Base-by-base conservation (phyloP, 768 basidiomycete species). In the Lanmaoa rubissima region DNA sequence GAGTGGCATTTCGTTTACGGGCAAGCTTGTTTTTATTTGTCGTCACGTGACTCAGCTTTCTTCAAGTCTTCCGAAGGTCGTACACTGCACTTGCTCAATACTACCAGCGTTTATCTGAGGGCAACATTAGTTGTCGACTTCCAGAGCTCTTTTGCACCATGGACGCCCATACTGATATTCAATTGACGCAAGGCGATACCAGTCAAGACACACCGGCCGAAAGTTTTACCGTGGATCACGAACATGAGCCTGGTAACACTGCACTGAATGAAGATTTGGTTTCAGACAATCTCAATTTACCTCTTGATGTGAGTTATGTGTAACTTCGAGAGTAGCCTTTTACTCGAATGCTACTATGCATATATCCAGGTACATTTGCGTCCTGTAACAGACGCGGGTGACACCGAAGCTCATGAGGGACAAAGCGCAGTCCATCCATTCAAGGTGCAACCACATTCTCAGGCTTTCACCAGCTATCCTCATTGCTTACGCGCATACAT, bases 401-500 rank as follows among this genome's bases (percentile, higher is more conserved):
- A 43, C 38, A n/a, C 19, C 39, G 26, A 31, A 35, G 5, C 34
- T 11, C 21, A 54, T 5, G 46, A 35, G 35, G 53, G 10, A 42
- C 55, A 47, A 34, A 8, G 2, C 43, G 3, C 35, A 36, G 42
- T 43, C 13, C 46, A 12, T 42, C n/a, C 45, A n/a, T 34, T 34
- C 31, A 43, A 56, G 56, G 65, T 69, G 3, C 19, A 40, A 13
- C 21, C 41, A 12, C 46, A 38, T 26, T 28, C 17, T 32, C 12
- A 17, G 5, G 16, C 24, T 8, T n/a, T 44, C n/a, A 17, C n/a
- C 13, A 3, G 35, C 21, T 41, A 14, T 16, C 28, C n/a, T 50
- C 48, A 9, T 53, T 42, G 9, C 51, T 64, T 41, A 52, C 43
- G 44, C 55, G 68, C 68, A 70, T 68, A 61, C 62, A 69, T 61